Base-by-base conservation (phyloP, 371 early-diverging fungal species). In the Saksenaea vasiformis region DNA sequence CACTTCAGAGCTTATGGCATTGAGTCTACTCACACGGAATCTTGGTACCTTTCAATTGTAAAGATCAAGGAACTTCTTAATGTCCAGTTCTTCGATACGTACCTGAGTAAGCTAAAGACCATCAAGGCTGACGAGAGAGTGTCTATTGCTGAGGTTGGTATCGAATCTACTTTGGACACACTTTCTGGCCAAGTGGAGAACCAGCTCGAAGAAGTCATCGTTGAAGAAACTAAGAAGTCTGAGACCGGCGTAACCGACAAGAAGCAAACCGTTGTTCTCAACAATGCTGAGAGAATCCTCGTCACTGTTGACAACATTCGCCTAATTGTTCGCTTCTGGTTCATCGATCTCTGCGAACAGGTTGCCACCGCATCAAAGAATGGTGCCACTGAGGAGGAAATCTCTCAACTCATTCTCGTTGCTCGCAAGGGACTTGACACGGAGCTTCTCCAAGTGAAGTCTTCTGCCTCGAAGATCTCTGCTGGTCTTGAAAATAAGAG, bases 281-380 rank as follows among this genome's bases (percentile, higher is more conserved):
- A 55, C 9, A 36, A 44, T 17, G 62, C 57, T 5, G 55, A 68
- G 27, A 38, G 36, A 28, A 26, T 64, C n/a, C 37, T 68, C 54
- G 43, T 65, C 26, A 17, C 36, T 1, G 58, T 71, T 11, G 62
- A 69, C 3, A 72, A 58, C 31, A 56, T 69, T 19, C 62, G 66
- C 11, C 37, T 69, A 10, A 61, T 62, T 26, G 62, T 72, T 22
- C 73, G 64, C 43, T 69, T 66, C 28, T 72, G 69, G 69, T 59
- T 64, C 28, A 69, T 51, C 34, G 58, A 55, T 17, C 58, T 72
- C 17, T 60, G 60, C 22, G 28, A 43, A 19, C 64, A 62, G 15
- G 41, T 72, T 3, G 19, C 43, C 15, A 43, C 61, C 3, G 70
- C 66, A 9, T 51, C 55, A 0, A 58, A 72, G 53, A 58, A 64